These are phyloP conservation scores for Orbilia oligospora DNA, from an alignment of 2,329 filamentous ascomycete species.

Conservation along the genomic window DNA sequence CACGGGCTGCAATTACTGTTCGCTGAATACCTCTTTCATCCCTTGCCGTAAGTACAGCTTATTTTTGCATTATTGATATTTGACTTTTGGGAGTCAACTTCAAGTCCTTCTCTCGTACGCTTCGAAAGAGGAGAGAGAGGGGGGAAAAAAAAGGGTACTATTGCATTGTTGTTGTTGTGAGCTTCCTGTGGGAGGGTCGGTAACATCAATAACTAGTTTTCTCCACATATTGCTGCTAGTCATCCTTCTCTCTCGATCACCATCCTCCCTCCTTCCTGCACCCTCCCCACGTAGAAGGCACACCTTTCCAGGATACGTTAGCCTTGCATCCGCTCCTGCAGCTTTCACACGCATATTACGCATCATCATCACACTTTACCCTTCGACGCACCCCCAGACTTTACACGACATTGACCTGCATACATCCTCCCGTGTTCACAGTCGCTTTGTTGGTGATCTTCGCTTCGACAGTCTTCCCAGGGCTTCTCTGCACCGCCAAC, in stretches of 20 bases:
- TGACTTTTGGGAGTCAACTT: conserved; percentile 37
- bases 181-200: conserved; percentile 51
- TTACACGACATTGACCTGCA: conserved; percentile 61
- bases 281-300: conserved; percentile 60
- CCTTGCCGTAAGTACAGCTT: conserved; percentile 58
- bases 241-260: conserved; percentile 58
- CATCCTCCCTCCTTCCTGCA: conserved; percentile 60
- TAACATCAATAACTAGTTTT: conserved; percentile 53
- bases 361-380: conserved; percentile 57
- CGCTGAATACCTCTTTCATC: conserved; percentile 29
- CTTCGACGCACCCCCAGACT: conserved; percentile 46
- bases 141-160: conserved; percentile 29
- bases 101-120: conserved; percentile 41
- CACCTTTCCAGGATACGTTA: conserved; percentile 61
- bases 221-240: conserved; percentile 56
- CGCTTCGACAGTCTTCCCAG: conserved; percentile 60
- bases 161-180: conserved; percentile 54
- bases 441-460: conserved; percentile 60
- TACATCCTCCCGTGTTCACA: conserved; percentile 56
- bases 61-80: conserved; percentile 50
- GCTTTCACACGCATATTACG: conserved; percentile 59
- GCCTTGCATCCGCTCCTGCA: conserved; percentile 61
- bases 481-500: conserved; percentile 61
- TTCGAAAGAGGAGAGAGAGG: conserved; percentile 32
- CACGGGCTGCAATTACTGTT: conserved; percentile 51